phyloP scores from a whole-genome alignment of 73 alveolate species.

The Paramecium sexaurelia region DNA sequence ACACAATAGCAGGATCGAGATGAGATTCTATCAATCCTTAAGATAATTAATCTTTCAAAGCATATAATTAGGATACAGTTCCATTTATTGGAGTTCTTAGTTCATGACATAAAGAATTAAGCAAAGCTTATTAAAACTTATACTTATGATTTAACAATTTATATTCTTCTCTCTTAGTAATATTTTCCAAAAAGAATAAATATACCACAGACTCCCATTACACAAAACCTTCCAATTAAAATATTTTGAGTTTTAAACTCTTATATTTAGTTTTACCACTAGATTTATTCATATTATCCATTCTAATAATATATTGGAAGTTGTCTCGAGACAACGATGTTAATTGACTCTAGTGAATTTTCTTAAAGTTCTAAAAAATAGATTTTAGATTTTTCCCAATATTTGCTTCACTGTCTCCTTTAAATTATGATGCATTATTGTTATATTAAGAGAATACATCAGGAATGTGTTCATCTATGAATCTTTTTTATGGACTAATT shows the following conservation, averaged over 20 bases:
- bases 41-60: neutral
- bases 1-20: constrained; percentile 18
- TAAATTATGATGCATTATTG: neutral
- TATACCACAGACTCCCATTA: neutral
- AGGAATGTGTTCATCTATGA: neutral
- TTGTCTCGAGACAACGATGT: neutral
- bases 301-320: neutral
- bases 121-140: neutral
- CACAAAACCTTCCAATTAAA: neutral
- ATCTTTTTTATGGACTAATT: neutral
- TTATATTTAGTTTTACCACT: neutral
- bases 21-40: neutral
- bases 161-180: neutral
- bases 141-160: constrained; percentile 3
- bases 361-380: neutral
- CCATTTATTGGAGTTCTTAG: constrained; percentile 44
- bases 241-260: neutral
- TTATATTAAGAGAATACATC: neutral
- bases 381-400: neutral
- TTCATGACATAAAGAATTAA: constrained; percentile 34
- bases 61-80: neutral
- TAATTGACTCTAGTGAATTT: neutral
- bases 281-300: constrained; percentile 13
- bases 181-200: constrained; percentile 8
- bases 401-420: neutral